Base-by-base conservation (phyloP, 2,329 filamentous ascomycete species). In the Magnaporthiopsis rhizophila region DNA sequence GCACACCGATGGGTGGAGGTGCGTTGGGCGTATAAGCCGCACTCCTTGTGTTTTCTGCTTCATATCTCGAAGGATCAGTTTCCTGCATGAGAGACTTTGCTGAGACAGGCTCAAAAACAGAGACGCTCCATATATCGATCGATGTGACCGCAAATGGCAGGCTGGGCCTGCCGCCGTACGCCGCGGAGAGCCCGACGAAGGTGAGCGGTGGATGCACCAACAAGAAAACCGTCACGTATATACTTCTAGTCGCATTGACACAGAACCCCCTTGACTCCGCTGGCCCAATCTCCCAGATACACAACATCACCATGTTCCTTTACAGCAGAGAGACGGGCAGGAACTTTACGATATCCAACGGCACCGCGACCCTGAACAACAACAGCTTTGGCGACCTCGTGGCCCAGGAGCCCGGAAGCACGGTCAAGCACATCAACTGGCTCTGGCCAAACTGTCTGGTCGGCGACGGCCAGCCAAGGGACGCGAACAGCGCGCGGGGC, bases 381-480 rank as follows among this genome's bases (percentile, higher is more conserved):
- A 82, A 81, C 9, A 87, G 82, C 58, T 73, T 87, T 8, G 84
- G 85, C 1, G 79, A 87, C 62, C 86, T 91, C 64, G 82, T 91
- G 77, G 72, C 75, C 34, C 84, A 88, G 67, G 87, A 91, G 70
- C 74, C 81, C 0, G 83, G 83, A 3, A 89, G 86, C 70, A 90
- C 88, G 0, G 89, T 91, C 58, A 91, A 91, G 72, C 88, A 91
- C 71, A 81, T 90, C 66, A 87, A 87, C 71, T 91, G 88, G 86
- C 77, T 83, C 26, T 91, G 88, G 88, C 88, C 89, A 0, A 81
- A 83, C 65, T 91, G 88, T 69, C 77, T 91, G 0, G 84, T 86
- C 3, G 88, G 88, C 24, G 77, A 87, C 62, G 85, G 85, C 3
- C 73, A 81, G 67, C 77, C 81, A 32, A 69, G 72, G 1, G 72